Evolutionary conservation across 495 filamentous ascomycete species (phyloP).

Genomic region (Neurospora discreta): DNA sequence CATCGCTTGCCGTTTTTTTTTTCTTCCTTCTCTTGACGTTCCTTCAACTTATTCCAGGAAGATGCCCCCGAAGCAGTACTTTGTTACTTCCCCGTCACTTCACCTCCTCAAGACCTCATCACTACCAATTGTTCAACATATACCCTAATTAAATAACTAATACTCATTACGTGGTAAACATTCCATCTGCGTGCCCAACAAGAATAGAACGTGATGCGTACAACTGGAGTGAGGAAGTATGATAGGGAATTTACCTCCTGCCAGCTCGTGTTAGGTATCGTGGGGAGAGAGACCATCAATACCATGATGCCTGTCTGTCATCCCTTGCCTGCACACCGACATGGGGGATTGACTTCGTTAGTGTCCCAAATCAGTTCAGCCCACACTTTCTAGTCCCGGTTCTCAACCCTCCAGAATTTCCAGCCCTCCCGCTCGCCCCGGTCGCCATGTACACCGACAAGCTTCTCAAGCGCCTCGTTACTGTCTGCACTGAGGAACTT

Average conservation of each 20-base stretch:
- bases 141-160: not conserved
- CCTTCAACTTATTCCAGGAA: not conserved
- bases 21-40: not conserved
- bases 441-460: slow-evolving; percentile 54
- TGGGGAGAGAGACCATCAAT: not conserved
- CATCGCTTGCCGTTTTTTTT: not conserved
- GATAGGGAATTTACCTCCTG: not conserved
- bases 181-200: not conserved
- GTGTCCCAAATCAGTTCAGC: not conserved
- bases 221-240: not conserved
- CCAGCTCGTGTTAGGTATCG: not conserved
- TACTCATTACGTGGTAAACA: not conserved
- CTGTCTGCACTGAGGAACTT: slow-evolving; percentile 78
- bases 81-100: not conserved
- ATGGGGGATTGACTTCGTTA: not conserved
- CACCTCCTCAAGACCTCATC: not conserved
- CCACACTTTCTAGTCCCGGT: slow-evolving; percentile 4
- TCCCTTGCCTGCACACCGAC: not conserved
- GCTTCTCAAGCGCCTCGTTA: slow-evolving; percentile 64
- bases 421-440: slow-evolving; percentile 64
- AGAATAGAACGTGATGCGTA: not conserved
- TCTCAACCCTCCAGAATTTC: slow-evolving; percentile 82
- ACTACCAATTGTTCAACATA: not conserved
- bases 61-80: not conserved
- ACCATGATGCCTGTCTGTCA: not conserved